Percentiles rank a stretch among this genome's conserved stretches.
These are phyloP conservation scores for Marsdenia floribunda DNA, from an alignment of 257 asterid genomes.

Conservation along the genomic window DNA sequence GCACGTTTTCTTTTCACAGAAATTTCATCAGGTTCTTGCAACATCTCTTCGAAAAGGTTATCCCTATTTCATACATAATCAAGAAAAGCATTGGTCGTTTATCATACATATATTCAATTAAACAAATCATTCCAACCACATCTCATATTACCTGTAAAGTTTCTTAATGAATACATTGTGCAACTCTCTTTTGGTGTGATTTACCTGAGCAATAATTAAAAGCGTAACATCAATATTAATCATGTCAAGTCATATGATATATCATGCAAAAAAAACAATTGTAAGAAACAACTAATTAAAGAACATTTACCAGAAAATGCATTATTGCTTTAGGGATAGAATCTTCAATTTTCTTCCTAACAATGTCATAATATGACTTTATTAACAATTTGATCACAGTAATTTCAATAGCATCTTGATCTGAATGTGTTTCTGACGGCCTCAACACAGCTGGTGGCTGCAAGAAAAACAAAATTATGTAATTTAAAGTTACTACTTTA, in stretches of 20 bases:
- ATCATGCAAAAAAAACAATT: background rate
- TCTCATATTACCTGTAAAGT: slow-evolving; percentile 64
- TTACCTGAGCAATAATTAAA: slow-evolving; percentile 49
- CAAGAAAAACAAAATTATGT: slow-evolving; percentile 1
- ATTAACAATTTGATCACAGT: slow-evolving; percentile 57
- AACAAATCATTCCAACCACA: background rate
- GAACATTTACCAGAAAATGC: slow-evolving; percentile 77
- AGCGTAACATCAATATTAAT: background rate
- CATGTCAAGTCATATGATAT: background rate
- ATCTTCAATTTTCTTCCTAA: slow-evolving; percentile 76
- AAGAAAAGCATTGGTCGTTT: slow-evolving; percentile 14
- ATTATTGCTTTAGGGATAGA: slow-evolving; percentile 82
- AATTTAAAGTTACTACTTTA: too few relatives aligned
- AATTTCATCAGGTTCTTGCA: slow-evolving; percentile 96
- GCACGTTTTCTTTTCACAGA: slow-evolving; percentile 85
- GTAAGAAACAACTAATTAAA: too few relatives aligned
- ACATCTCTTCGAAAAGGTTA: slow-evolving; percentile 82
- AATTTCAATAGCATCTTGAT: slow-evolving; percentile 62
- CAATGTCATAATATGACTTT: slow-evolving; percentile 81
- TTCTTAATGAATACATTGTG: slow-evolving; percentile 65
- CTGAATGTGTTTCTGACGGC: slow-evolving; percentile 72
- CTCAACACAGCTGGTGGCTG: slow-evolving; percentile 85
- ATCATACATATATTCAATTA: background rate
- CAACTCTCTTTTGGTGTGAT: slow-evolving; percentile 88
- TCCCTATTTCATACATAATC: slow-evolving; percentile 49